Base-by-base conservation (phyloP, 2,329 filamentous ascomycete species). In the Malbranchea cinnamomea region DNA sequence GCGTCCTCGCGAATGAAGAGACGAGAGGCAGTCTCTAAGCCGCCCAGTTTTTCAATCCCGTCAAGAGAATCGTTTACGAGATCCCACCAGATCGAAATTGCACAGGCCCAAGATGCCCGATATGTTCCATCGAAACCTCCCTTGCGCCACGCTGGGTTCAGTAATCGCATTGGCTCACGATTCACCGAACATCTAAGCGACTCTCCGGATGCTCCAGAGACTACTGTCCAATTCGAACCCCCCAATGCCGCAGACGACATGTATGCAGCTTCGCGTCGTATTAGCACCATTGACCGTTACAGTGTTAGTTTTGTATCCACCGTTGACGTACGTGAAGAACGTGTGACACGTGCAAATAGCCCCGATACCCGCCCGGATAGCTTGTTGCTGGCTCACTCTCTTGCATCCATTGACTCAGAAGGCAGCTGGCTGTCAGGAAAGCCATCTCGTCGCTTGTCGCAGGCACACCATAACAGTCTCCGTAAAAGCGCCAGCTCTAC, bases 331-430 rank as follows among this genome's bases (percentile, higher is more conserved):
- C 30, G 45, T 7, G 49, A 53, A 28, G 45, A 45, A 26, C 44
- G 41, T 31, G 52, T 48, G 35, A 39, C 37, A 25, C 45, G 36
- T 19, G 47, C 45, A 1, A 50, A 52, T 21, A 51, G 47, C 67
- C 4, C 72, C 63, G 11, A 74, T 66, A 41, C 66, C 59, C 20
- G 50, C 30, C 41, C 49, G 30, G 45, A 68, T 39, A 60, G 57
- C 25, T 49, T 56, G 12, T 55, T 58, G 19, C 41, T 84, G 48
- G 82, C 84, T 17, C 78, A 85, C 52, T 95, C 87, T 0, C 65
- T 95, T 11, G 89, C 84, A 2, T 94, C 85, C 0, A 82, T 95
- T 35, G 89, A 94, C 48, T 94, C 85, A 0, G 89, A 98, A 58
- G 89, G 71, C 4, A 94, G 85, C 1, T 98, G 89, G 89, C 73